Evolutionary conservation across 169 alveolate species (phyloP).

Genomic region (Cryptosporidium tyzzeri): DNA sequence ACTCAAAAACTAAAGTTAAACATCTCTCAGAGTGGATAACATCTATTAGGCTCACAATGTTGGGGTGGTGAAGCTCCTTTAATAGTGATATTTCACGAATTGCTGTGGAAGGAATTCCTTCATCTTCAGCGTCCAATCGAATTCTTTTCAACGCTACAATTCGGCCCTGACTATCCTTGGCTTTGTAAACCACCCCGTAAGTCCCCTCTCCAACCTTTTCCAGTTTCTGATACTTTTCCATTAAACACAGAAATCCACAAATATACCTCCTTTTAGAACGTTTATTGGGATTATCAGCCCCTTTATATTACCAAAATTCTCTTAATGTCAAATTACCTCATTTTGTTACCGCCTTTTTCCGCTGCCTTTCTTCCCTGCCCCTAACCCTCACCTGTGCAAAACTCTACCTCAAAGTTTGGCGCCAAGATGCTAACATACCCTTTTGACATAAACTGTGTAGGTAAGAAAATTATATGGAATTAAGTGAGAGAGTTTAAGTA

Average conservation of each 20-base stretch:
- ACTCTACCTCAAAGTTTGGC: conserved; percentile 15
- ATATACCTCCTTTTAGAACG: not conserved
- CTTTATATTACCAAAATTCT: not conserved
- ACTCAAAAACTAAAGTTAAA: conserved; percentile 98
- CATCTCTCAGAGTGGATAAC: conserved; percentile 97
- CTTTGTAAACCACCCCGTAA: conserved; percentile 97
- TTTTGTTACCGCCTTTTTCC: not conserved
- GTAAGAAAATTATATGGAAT: not conserved
- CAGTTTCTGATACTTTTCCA: conserved; percentile 93
- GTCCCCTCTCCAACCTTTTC: conserved; percentile 99
- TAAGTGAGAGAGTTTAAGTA: not conserved
- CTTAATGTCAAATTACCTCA: not conserved
- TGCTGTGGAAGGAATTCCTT: conserved; percentile 96
- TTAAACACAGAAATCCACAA: conserved; percentile 13
- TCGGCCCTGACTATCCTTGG: conserved; percentile 89
- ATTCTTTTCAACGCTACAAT: conserved; percentile 96
- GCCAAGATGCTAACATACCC: not conserved
- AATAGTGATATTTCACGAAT: conserved; percentile 97
- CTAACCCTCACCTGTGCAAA: conserved; percentile 23
- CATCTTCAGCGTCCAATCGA: conserved; percentile 98
- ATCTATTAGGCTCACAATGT: conserved; percentile 97
- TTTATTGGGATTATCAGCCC: not conserved
- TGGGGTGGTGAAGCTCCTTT: conserved; percentile 98
- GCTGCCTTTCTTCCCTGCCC: conserved; percentile 12
- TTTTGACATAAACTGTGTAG: not conserved